Percentiles rank a stretch among this genome's conserved stretches.
These are phyloP conservation scores for Trichoderma brevicompactum DNA, from an alignment of 2,329 filamentous ascomycete species.

Conservation along the genomic window DNA sequence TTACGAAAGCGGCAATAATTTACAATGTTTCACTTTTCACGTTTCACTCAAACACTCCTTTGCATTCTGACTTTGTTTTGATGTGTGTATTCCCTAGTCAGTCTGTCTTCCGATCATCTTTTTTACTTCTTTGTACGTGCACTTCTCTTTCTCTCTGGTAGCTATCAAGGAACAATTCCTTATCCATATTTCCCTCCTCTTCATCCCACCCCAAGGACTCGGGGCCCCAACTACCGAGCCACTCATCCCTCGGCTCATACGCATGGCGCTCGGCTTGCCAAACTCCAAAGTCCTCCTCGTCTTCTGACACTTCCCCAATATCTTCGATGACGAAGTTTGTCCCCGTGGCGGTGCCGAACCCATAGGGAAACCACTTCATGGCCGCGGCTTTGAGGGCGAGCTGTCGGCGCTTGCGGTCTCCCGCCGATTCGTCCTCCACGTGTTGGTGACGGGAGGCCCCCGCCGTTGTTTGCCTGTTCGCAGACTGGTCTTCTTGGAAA, in stretches of 20 bases:
- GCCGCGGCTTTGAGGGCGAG: conserved; percentile 47
- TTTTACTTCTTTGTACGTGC: neutral
- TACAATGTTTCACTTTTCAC: neutral
- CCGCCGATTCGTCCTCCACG: conserved; percentile 36
- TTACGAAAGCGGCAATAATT: conserved; percentile 1
- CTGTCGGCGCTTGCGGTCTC: conserved; percentile 44
- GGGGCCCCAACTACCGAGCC: neutral
- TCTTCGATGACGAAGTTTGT: conserved; percentile 51
- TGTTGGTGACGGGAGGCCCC: neutral
- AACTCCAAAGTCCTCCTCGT: conserved; percentile 50
- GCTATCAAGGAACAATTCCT: conserved; percentile 29
- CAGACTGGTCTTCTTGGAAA: neutral
- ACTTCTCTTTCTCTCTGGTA: conserved; percentile 24
- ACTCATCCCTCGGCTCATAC: conserved; percentile 17
- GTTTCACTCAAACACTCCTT: too few relatives aligned
- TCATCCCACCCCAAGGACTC: conserved; percentile 33
- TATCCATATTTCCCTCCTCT: conserved; percentile 23
- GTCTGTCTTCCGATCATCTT: neutral
- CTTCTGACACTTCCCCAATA: conserved; percentile 48
- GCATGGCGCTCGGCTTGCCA: conserved; percentile 42
- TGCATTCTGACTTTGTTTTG: neutral
- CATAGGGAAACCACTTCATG: conserved; percentile 53
- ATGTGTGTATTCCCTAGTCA: too few relatives aligned
- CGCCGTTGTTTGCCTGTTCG: neutral
- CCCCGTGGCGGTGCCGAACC: conserved; percentile 49